These are phyloP conservation scores for Leccinum subrobustum DNA, from an alignment of 1,284 basidiomycete species.

Conservation along the genomic window DNA sequence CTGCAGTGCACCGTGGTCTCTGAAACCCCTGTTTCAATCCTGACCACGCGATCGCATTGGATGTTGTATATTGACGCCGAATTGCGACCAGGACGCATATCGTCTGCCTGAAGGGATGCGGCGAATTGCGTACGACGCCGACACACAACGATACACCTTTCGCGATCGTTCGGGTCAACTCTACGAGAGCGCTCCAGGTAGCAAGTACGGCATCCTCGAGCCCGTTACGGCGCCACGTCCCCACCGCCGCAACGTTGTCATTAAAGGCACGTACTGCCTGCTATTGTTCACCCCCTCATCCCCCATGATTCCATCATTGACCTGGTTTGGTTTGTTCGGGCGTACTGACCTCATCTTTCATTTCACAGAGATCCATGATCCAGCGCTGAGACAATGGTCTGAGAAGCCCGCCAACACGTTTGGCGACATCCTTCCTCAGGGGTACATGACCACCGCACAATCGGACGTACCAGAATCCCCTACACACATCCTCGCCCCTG, in stretches of 20 bases:
- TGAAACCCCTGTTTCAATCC: not conserved
- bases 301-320: not conserved
- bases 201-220: constrained; percentile 43
- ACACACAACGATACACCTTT: constrained; percentile 49
- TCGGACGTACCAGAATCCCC: constrained; percentile 5
- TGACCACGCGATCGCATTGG: not conserved
- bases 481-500: constrained; percentile 11
- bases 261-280: constrained; percentile 22
- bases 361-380: constrained; percentile 19
- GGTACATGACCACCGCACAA: constrained; percentile 40
- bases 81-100: constrained; percentile 40
- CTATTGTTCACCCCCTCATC: not conserved
- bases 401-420: constrained; percentile 37
- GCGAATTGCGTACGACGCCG: constrained; percentile 53
- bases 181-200: constrained; percentile 46
- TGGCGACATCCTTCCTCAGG: constrained; percentile 45
- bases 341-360: not conserved
- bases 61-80: constrained; percentile 1
- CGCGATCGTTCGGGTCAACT: constrained; percentile 43
- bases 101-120: constrained; percentile 53
- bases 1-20: not conserved
- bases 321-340: not conserved
- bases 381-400: constrained; percentile 23
- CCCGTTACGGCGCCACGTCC: constrained; percentile 28
- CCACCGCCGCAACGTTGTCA: constrained; percentile 29